phyloP scores from a whole-genome alignment of 2,329 filamentous ascomycete species.

The Apiospora saccharicola region DNA sequence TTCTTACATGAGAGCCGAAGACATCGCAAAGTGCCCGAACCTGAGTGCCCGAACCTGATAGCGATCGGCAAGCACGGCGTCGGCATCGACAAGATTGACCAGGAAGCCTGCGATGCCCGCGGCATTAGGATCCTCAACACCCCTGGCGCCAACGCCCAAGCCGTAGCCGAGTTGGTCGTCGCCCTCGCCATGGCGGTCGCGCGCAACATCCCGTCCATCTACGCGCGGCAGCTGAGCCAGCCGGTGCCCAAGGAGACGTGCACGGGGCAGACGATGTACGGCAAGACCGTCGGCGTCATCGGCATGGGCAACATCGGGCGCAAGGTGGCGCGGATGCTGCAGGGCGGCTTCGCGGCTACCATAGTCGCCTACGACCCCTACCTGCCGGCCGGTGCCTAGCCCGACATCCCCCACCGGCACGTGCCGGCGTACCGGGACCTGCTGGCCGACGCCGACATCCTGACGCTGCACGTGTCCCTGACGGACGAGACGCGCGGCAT shows the following conservation, averaged over 20 bases:
- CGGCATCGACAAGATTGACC: constrained; percentile 73
- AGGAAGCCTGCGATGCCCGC: constrained; percentile 48
- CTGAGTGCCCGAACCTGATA: constrained; percentile 46
- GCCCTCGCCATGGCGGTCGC: constrained; percentile 51
- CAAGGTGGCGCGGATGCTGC: constrained; percentile 67
- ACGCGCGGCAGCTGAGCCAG: constrained; percentile 34
- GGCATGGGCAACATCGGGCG: constrained; percentile 75
- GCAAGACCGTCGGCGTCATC: constrained; percentile 70
- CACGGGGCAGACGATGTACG: constrained; percentile 68
- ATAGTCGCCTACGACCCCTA: constrained; percentile 48
- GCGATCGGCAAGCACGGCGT: constrained; percentile 53
- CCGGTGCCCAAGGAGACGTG: constrained; percentile 50
- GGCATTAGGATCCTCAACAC: constrained; percentile 54
- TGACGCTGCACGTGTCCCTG: constrained; percentile 49
- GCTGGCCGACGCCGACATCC: constrained; percentile 42
- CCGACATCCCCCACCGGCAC: constrained; percentile 42
- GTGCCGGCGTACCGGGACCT: constrained; percentile 43
- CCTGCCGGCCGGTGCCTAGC: constrained; percentile 42
- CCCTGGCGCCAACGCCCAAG: constrained; percentile 51
- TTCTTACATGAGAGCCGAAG: constrained; percentile 47
- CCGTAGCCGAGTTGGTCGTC: constrained; percentile 51
- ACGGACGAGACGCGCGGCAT: constrained; percentile 42
- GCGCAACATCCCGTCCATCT: constrained; percentile 49
- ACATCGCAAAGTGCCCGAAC: constrained; percentile 45
- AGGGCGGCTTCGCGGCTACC: constrained; percentile 68